Evolutionary conservation across 352 stramenopile species (phyloP).

Genomic region (Pythium rhizo-oryzae): DNA sequence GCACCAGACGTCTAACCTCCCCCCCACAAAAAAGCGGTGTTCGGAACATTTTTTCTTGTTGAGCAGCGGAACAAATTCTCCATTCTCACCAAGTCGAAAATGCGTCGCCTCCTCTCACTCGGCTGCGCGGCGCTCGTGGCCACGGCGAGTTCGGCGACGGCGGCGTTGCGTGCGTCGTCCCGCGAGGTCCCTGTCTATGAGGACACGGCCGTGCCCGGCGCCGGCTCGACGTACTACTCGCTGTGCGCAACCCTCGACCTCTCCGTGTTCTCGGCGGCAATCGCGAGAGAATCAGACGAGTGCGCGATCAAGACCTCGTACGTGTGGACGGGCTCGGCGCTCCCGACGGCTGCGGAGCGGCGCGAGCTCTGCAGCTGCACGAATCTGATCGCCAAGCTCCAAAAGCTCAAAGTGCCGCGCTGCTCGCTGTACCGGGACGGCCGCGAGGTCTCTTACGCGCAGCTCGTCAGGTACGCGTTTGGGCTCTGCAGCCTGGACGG

Average conservation of each 20-base stretch:
- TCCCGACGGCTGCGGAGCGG: constrained; percentile 5
- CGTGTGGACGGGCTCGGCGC: not conserved
- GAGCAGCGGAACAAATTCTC: not conserved
- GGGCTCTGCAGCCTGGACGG: constrained; percentile 4
- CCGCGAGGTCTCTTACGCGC: not conserved
- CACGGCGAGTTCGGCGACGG: not conserved
- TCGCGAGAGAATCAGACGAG: not conserved
- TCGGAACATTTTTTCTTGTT: not conserved
- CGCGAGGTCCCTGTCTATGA: constrained; percentile 1
- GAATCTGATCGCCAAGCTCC: constrained; percentile 2
- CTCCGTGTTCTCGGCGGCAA: constrained; percentile 1
- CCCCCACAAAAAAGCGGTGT: not conserved
- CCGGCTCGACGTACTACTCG: not conserved
- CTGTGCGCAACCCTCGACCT: constrained; percentile 2
- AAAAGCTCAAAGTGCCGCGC: constrained; percentile 1
- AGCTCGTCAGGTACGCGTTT: constrained; percentile 14
- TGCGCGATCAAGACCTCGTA: constrained; percentile 13
- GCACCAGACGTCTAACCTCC: too few species aligned
- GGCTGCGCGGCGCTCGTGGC: too few species aligned
- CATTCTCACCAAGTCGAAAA: not conserved
- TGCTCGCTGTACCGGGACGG: not conserved
- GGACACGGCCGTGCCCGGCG: not conserved
- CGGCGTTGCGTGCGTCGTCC: not conserved
- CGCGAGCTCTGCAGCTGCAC: constrained; percentile 4
- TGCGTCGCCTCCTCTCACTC: not conserved